Conservation (phyloP, 2,329 filamentous ascomycete species). For the Periconia sp. region DNA sequence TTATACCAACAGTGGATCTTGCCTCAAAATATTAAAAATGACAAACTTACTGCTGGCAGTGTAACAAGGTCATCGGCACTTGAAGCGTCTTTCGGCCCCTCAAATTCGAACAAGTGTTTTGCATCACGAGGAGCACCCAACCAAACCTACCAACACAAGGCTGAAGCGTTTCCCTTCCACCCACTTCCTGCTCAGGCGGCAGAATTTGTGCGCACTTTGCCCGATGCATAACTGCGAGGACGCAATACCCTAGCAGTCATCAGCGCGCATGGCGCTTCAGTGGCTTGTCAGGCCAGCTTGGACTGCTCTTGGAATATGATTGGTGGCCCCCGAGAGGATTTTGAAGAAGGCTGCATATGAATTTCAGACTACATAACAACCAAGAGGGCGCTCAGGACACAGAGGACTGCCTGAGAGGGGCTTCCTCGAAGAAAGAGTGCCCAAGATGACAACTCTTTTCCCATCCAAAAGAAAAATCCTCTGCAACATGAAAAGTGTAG, state of each 20-base stretch:
- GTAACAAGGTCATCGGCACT: no score
- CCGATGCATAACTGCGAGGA: neutral
- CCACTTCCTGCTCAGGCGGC: no score
- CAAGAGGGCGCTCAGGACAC: no score
- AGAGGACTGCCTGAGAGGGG: no score
- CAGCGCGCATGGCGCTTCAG: neutral
- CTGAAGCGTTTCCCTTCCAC: no score
- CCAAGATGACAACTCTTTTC: no score
- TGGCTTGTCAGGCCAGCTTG: neutral
- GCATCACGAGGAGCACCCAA: neutral
- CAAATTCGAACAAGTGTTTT: neutral
- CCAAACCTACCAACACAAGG: neutral
- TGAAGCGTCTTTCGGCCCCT: neutral
- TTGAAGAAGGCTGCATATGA: neutral
- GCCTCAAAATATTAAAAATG: neutral
- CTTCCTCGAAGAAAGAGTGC: no score
- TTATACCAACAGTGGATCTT: neutral
- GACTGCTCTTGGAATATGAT: neutral
- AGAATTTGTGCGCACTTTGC: neutral
- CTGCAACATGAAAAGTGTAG: neutral
- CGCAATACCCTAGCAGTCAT: neutral
- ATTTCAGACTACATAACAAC: neutral
- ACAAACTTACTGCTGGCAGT: no score
- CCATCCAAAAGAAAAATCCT: neutral
- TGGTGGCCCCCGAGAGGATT: conserved; percentile 1